Base-by-base conservation (phyloP, 176 grass and related monocot species). In the Raddia guianensis region DNA sequence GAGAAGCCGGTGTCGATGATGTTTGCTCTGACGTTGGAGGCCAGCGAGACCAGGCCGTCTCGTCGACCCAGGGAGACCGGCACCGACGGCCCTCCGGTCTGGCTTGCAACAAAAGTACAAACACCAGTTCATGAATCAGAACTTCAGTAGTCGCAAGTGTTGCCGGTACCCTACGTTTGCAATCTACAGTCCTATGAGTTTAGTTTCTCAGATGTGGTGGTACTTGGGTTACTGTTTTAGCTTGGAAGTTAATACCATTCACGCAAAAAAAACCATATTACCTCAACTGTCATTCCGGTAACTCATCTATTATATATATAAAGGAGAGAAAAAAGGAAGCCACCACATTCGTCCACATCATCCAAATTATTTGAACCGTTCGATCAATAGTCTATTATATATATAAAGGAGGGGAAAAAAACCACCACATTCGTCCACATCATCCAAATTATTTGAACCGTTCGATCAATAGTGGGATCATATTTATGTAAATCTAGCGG, bases 1-100 rank as follows among this genome's bases (percentile, higher is more conserved):
- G 90, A 95, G 83, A 98, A 98, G 66, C 86, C 88, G 0, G 92
- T 98, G 86, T 98, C 92, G 18, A 98, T 84, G 82, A 98, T 98
- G 92, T 98, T 98, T 9, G 79, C 59, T 40, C 92, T 79, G 7
- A 98, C 96, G 55, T 93, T 91, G 70, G 96, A 91, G 8, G 92
- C 92, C 18, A 82, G 63, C 10, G 96, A 98, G 15, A 93, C 87
- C 15, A 83, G 80, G 67, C 96, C 76, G 12, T 98, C 96, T 5
- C 80, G 89, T 62, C 92, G 75, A 0, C 96, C 96, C 12, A 98
- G 48, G 2, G 68, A 27, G 12, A 98, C 92, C 8, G 78, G 60
- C 63, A 98, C 90, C 2, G 13, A 71, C 3, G 96, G 96, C n/a
- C 96, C 96, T 82, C 96, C 96, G 0, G 92, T 90, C 96, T 98